Conservation (phyloP, 176 grass and related monocot genomes). For the Tillandsia fasciculata region DNA sequence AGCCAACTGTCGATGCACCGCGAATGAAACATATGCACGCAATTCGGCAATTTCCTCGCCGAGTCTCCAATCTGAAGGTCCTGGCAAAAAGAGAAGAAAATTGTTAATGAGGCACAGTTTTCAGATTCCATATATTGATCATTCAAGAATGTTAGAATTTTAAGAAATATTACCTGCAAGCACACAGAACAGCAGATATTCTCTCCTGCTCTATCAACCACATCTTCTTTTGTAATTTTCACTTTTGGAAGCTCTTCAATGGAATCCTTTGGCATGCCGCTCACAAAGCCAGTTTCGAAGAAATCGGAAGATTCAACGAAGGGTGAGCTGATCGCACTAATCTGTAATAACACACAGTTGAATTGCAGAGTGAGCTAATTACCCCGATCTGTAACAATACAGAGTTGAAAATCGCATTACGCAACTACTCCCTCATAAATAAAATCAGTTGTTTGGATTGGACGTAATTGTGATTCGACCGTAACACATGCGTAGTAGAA, state of each 20-base stretch:
- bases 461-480: no score
- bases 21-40: conserved; percentile 58
- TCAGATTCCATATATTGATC: neutral
- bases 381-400: conserved; percentile 50
- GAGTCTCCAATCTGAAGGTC: conserved; percentile 53
- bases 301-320: conserved; percentile 63
- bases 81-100: conserved; percentile 10
- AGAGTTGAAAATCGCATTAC: neutral
- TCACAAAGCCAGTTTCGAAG: conserved; percentile 42
- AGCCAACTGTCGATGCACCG: conserved; percentile 83
- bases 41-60: conserved; percentile 43
- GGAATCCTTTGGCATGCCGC: conserved; percentile 31
- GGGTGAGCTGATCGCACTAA: conserved; percentile 69
- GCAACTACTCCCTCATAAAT: no score
- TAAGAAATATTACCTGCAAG: conserved; percentile 39
- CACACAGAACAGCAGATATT: conserved; percentile 77
- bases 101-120: no score
- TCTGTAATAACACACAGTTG: conserved; percentile 24
- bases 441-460: no score
- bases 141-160: neutral
- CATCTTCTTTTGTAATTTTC: conserved; percentile 28
- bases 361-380: conserved; percentile 38
- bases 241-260: conserved; percentile 46
- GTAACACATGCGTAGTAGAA: no score
- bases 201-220: conserved; percentile 42